Evolutionary conservation across 208 protist species (phyloP), one percentile per base, ranked within the genome.

Genomic region (Naegleria lovaniensis): DNA sequence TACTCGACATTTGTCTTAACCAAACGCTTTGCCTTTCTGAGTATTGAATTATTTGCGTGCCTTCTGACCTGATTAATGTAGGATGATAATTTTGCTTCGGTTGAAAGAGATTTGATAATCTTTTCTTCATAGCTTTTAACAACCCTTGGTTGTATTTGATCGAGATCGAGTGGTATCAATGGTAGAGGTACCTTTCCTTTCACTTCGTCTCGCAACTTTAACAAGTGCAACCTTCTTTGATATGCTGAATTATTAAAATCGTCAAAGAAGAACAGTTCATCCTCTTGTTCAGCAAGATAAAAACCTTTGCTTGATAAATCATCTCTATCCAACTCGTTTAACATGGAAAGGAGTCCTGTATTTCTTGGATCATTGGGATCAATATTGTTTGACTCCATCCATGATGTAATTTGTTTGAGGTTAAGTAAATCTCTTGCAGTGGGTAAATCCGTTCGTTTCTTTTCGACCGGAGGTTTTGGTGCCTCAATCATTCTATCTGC

Each of bases 321-420:
- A 13, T 52, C 29, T 25, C 40, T 88, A 6, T 88, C 33, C 5
- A 88, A 39, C 5, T 39, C 29, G n/a, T 48, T 58, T 19, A 88
- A 38, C 43, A 88, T 58, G 9, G 41, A 58, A 29, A 88, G 40
- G 22, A 88, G n/a, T 39, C 85, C 85, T 38, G 85, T 88, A 38
- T 88, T 88, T 48, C 85, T 48, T 58, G 85, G 85, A 36, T 88
- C 41, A 58, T 88, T 88, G 1, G 85, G 85, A 58, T 88, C 85
- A 25, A 88, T 58, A 43, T 58, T 33, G 16, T 48, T 40, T 51
- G 85, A 29, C 38, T 39, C n/a, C 25, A 58, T 88, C 43, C 43
- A 88, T 38, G 11, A 58, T 36, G 67, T 79, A 36, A 79, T 79
- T 36, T 88, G 22, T 22, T 29, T 51, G 0, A 36, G 6, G 29